Evolutionary conservation across 202 grass and related monocot species (phyloP).

Genomic region (Cymbopogon flexuosus): DNA sequence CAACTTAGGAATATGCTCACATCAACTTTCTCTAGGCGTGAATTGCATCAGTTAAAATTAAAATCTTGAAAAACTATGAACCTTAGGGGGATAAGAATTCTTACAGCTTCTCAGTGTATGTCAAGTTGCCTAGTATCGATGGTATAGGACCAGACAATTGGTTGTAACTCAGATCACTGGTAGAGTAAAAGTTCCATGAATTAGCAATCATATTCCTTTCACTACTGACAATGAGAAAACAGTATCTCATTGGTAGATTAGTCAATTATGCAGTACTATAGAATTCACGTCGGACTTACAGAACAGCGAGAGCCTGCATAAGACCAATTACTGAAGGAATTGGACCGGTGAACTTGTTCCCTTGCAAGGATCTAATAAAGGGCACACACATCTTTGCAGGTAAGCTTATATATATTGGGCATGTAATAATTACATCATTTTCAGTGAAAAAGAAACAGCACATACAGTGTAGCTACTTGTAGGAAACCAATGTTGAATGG

Average conservation of each 20-base stretch:
- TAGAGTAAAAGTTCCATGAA: neutral
- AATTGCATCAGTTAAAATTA: conserved; percentile 9
- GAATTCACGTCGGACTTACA: conserved; percentile 51
- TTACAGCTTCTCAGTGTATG: conserved; percentile 99
- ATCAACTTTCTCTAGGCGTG: neutral
- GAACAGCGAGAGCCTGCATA: conserved; percentile 91
- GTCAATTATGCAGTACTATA: neutral
- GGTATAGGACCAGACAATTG: conserved; percentile 77
- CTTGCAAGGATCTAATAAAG: conserved; percentile 84
- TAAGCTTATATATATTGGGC: neutral
- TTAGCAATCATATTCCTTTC: neutral
- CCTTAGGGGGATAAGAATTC: neutral
- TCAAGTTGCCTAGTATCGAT: conserved; percentile 86
- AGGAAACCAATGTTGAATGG: conserved; percentile 98
- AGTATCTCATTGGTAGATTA: neutral
- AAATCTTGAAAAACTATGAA: conserved; percentile 33
- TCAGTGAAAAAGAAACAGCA: neutral
- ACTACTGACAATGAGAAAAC: neutral
- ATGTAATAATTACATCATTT: neutral
- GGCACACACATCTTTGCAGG: neutral
- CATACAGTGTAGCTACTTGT: conserved; percentile 96
- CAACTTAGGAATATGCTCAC: neutral
- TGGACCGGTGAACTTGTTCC: conserved; percentile 70
- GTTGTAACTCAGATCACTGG: conserved; percentile 92
- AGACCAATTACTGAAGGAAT: conserved; percentile 96